Conservation (phyloP, 306 rosid genomes). For the Rosa persica region DNA sequence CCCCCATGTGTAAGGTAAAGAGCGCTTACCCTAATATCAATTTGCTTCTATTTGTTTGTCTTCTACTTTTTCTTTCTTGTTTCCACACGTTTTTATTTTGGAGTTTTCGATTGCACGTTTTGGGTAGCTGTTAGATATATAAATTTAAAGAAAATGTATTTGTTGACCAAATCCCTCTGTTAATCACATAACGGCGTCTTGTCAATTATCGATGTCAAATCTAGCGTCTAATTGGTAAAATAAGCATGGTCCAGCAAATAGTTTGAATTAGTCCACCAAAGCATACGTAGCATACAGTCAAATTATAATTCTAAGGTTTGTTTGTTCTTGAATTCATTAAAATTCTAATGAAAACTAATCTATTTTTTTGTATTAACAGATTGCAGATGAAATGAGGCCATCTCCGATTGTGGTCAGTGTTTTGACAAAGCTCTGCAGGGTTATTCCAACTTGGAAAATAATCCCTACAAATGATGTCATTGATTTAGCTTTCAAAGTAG, state of each 20-base stretch:
- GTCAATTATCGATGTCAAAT: neutral
- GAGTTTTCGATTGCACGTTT: slow-evolving; percentile 1
- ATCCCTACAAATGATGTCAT: slow-evolving; percentile 63
- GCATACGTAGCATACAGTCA: neutral
- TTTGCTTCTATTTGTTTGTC: neutral
- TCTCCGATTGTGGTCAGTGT: slow-evolving; percentile 22
- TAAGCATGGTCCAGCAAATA: neutral
- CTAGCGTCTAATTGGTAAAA: neutral
- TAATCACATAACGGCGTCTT: slow-evolving; percentile 9
- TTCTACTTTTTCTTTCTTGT: neutral
- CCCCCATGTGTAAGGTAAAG: slow-evolving; percentile 95
- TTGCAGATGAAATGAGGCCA: slow-evolving; percentile 76
- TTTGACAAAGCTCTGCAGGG: slow-evolving; percentile 47
- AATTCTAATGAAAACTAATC: neutral
- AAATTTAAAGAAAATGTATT: neutral
- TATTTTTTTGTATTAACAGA: slow-evolving; percentile 32
- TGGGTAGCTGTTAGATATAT: neutral
- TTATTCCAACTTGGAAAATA: slow-evolving; percentile 74
- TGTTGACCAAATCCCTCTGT: slow-evolving; percentile 19
- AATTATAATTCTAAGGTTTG: neutral
- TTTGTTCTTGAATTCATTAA: neutral
- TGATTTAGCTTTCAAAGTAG: slow-evolving; percentile 65
- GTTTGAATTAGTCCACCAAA: slow-evolving; percentile 6
- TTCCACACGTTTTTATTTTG: neutral
- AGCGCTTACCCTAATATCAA: neutral